Conservation (phyloP, 73 alveolate species). For the Blepharisma japonicum region DNA sequence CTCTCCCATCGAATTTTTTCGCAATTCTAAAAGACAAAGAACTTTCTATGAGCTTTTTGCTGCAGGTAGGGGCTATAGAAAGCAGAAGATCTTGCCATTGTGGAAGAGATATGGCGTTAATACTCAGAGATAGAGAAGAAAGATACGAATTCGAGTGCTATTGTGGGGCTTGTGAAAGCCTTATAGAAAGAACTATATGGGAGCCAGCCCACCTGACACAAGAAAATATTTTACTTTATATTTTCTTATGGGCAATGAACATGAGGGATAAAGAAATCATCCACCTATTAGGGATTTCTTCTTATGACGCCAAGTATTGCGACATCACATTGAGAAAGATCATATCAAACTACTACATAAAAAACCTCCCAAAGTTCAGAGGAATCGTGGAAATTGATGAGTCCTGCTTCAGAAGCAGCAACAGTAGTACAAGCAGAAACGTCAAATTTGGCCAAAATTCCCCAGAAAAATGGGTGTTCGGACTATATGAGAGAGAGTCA, state of each 20-base stretch:
- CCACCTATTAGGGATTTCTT: neutral
- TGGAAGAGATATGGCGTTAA: no score
- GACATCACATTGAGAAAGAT: neutral
- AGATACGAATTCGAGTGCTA: no score
- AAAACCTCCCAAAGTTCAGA: neutral
- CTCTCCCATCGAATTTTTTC: no score
- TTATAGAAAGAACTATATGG: conserved; percentile 12
- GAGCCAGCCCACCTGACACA: conserved; percentile 10
- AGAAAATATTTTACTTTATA: conserved; percentile 15
- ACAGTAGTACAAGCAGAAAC: neutral
- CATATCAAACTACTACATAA: conserved; percentile 9
- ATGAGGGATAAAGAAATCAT: neutral
- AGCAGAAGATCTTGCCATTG: no score
- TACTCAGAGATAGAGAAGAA: no score
- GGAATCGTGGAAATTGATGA: conserved; percentile 35
- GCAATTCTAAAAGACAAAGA: no score
- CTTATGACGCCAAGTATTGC: neutral
- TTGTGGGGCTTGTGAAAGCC: no score
- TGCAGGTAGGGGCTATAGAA: no score
- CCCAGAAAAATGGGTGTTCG: conserved; percentile 28
- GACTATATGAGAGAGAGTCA: conserved; percentile 29
- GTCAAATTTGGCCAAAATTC: neutral
- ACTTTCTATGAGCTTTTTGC: no score
- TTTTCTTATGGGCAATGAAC: conserved; percentile 2
- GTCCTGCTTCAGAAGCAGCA: conserved; percentile 22